Conservation (phyloP, 2,329 filamentous ascomycete species). For the Fusarium sp. region DNA sequence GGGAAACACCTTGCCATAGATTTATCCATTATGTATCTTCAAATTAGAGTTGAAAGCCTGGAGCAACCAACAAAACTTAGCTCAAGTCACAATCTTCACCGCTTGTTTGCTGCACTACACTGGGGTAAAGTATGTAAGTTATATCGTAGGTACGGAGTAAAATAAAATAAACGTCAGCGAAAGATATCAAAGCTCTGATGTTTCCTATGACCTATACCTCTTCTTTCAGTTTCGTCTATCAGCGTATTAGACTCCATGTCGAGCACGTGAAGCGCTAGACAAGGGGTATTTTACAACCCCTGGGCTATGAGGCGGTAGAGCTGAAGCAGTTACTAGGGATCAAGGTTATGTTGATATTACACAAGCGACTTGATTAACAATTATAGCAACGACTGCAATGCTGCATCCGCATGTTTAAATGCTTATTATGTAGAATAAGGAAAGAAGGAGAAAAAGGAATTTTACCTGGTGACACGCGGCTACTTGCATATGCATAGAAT, state of each 20-base stretch:
- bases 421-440: not conserved
- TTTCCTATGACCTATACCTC: conserved; percentile 9
- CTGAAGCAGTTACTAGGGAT: conserved; percentile 14
- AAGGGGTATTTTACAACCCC: conserved; percentile 7
- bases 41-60: not conserved
- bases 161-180: conserved; percentile 6
- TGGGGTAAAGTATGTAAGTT: not conserved
- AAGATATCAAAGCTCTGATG: conserved; percentile 10
- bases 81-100: conserved; percentile 9
- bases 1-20: conserved; percentile 6
- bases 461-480: conserved; percentile 1
- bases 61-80: not conserved
- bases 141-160: not conserved
- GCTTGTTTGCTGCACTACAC: not conserved
- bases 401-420: not conserved
- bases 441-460: not conserved
- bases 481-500: conserved; percentile 31
- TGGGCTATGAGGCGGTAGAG: conserved; percentile 22
- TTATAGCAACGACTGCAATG: not conserved
- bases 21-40: not conserved
- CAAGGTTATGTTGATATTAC: conserved; percentile 7
- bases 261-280: conserved; percentile 30
- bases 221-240: not conserved
- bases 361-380: not conserved
- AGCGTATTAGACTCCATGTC: conserved; percentile 17